Conservation (phyloP, 2,329 filamentous ascomycete species). For the Trichoderma citrinoviride region DNA sequence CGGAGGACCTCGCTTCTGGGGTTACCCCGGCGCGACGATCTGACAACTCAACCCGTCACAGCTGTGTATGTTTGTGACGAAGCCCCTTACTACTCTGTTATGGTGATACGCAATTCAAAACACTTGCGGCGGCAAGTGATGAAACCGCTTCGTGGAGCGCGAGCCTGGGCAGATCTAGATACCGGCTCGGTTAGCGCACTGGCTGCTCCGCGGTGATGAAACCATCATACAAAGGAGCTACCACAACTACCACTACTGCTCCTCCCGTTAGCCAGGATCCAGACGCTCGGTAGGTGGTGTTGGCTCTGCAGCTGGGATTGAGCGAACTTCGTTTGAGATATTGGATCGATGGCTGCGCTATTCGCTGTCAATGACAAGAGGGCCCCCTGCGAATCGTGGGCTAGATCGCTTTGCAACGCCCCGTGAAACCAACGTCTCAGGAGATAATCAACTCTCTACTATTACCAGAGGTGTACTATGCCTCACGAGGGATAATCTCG, state of each 20-base stretch:
- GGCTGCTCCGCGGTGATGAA: background rate
- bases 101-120: constrained; percentile 10
- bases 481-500: background rate
- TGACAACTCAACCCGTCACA: background rate
- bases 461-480: background rate
- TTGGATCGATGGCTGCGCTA: too few relatives aligned
- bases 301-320: too few relatives aligned
- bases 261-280: background rate
- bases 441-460: too few relatives aligned
- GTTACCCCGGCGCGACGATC: background rate
- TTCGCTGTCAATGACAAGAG: too few relatives aligned
- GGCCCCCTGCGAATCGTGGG: too few relatives aligned
- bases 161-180: background rate
- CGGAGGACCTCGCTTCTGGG: background rate
- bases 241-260: background rate
- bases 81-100: background rate
- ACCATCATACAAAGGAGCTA: background rate
- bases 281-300: background rate
- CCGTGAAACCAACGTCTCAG: background rate
- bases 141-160: background rate
- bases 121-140: background rate
- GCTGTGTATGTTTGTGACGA: background rate
- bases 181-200: background rate
- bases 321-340: too few relatives aligned
- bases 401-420: too few relatives aligned